Percentiles rank a stretch among this genome's conserved stretches.
Evolutionary conservation across 192 early-diverging fungal genomes (phyloP).

Genomic region (Thamnidium elegans): DNA sequence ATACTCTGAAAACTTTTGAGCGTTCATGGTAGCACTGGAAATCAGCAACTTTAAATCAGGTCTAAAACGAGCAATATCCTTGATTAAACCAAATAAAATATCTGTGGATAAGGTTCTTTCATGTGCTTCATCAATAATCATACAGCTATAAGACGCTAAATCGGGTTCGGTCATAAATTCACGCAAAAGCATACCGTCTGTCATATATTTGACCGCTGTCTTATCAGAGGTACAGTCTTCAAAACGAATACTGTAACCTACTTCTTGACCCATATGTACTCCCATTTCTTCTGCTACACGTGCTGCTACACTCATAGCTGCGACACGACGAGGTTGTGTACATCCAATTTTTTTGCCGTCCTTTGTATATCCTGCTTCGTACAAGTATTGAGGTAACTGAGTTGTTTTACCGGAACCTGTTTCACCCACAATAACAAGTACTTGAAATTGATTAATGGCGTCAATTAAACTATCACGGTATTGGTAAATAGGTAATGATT

Average conservation of each 20-base stretch:
- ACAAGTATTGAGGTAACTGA: slow-evolving; percentile 96
- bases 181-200: slow-evolving; percentile 95
- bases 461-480: slow-evolving; percentile 81
- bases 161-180: slow-evolving; percentile 98
- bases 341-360: slow-evolving; percentile 87
- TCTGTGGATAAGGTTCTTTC: slow-evolving; percentile 96
- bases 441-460: slow-evolving; percentile 81
- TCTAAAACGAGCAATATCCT: slow-evolving; percentile 92
- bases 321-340: slow-evolving; percentile 97
- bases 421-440: slow-evolving; percentile 94
- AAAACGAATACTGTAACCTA: slow-evolving; percentile 97
- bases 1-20: slow-evolving; percentile 92
- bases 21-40: slow-evolving; percentile 97
- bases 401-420: slow-evolving; percentile 99
- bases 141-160: slow-evolving; percentile 80
- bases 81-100: slow-evolving; percentile 94
- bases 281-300: slow-evolving; percentile 98
- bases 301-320: slow-evolving; percentile 96
- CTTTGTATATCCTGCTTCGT: slow-evolving; percentile 93
- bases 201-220: slow-evolving; percentile 97
- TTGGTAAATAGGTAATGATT: slow-evolving; percentile 90
- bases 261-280: slow-evolving; percentile 86
- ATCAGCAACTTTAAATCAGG: slow-evolving; percentile 93
- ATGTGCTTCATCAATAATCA: slow-evolving; percentile 99
- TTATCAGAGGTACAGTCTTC: slow-evolving; percentile 97